phyloP scores from a whole-genome alignment of 1,284 basidiomycete species.

The Anthracocystis panici-leucophaei region DNA sequence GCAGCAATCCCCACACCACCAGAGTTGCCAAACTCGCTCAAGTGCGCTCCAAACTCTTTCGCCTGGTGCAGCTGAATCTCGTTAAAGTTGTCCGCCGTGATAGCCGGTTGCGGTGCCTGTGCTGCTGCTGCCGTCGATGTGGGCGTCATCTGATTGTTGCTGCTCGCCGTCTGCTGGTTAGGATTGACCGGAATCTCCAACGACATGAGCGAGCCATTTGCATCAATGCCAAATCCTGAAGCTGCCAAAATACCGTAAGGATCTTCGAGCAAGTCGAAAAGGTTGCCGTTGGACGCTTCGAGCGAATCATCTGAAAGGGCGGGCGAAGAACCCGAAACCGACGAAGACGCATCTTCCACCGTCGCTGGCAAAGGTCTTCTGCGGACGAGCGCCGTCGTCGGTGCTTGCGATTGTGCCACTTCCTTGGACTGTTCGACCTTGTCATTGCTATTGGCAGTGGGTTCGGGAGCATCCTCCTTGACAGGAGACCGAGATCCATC shows the following conservation, averaged over 20 bases:
- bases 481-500: slow-evolving; percentile 17
- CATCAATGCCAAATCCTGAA: slow-evolving; percentile 56
- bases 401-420: not conserved
- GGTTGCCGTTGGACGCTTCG: slow-evolving; percentile 25
- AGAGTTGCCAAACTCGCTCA: slow-evolving; percentile 50
- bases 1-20: slow-evolving; percentile 60
- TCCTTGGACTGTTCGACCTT: slow-evolving; percentile 1
- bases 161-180: not conserved
- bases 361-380: slow-evolving; percentile 62
- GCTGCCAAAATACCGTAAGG: slow-evolving; percentile 65
- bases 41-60: slow-evolving; percentile 52
- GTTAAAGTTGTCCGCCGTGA: slow-evolving; percentile 55
- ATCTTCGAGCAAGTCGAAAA: slow-evolving; percentile 65
- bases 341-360: slow-evolving; percentile 63
- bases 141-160: slow-evolving; percentile 15
- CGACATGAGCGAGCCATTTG: slow-evolving; percentile 25
- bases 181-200: slow-evolving; percentile 20
- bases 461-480: slow-evolving; percentile 3
- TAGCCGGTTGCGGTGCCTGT: slow-evolving; percentile 4
- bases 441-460: not conserved
- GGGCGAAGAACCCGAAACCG: slow-evolving; percentile 44
- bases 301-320: slow-evolving; percentile 37
- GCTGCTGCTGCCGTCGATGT: slow-evolving; percentile 8
- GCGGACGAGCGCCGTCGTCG: slow-evolving; percentile 19
- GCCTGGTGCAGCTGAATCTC: slow-evolving; percentile 58